Base-by-base conservation (phyloP, 2,329 filamentous ascomycete species). In the Nothophaeocryptopus gaeumannii region DNA sequence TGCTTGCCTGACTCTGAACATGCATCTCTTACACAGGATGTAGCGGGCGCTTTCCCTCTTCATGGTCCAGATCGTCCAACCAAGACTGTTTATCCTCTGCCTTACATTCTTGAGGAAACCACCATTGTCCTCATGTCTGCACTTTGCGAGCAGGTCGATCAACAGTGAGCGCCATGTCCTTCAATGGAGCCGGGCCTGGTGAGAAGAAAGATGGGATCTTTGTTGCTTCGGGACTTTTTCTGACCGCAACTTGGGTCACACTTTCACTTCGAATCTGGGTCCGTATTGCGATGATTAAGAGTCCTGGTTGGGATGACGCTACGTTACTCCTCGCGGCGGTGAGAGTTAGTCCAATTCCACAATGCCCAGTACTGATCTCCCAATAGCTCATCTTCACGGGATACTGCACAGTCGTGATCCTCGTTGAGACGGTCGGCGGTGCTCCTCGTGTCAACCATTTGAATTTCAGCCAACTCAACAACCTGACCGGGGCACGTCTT, bases 261-360 rank as follows among this genome's bases (percentile, higher is more conserved):
- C 62, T 74, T 7, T 40, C 62, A 1, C 58, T 74, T 7, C 63
- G 72, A 33, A 59, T 70, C 38, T 74, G 68, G 63, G 72, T 72
- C 9, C 66, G 73, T 34, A 63, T 63, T 1, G 61, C 58, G 30
- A 55, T 74, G 26, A 70, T 72, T 32, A 59, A 64, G 12, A 70
- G 62, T 38, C 71, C 74, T 47, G 72, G 73, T 2, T 72, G 70
- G 68, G 74, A 76, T 47, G 74, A 76, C 57, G 62, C 58, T 11
- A 61, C 65, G 2, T 72, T 74, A 63, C 53, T 74, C 4, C 41
- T 72, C 11, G 67, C 73, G 7, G 61, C 63, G 29, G 72, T 74
- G 60, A 43, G 64, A 53, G 35, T 13, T 45, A n/a, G n/a, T 46
- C 12, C 7, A 2, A 3, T 29, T 29, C 11, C 5, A 34, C 5